A percentile compares a stretch with the other conserved stretches of the same genome.
Evolutionary conservation across 371 early-diverging fungal species (phyloP).

Genomic region (Coemansia sp.): DNA sequence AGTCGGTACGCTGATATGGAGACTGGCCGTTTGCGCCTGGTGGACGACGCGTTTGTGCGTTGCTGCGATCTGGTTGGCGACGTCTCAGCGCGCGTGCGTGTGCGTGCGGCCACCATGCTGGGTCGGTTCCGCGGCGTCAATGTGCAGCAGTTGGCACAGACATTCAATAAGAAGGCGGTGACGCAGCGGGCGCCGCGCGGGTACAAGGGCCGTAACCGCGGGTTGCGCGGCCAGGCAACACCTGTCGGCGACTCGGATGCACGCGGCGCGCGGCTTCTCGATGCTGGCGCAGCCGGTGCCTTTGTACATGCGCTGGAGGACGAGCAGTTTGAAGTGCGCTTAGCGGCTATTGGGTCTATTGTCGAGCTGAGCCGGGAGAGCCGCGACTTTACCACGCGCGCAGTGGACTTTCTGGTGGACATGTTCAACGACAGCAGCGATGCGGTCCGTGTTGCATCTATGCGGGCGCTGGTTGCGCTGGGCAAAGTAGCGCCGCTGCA

Average conservation of each 20-base stretch:
- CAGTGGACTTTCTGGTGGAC: slow-evolving; percentile 78
- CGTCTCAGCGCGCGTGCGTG: slow-evolving; percentile 63
- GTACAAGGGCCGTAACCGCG: slow-evolving; percentile 5
- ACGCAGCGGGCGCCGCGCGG: slow-evolving; percentile 53
- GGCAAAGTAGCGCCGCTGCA: slow-evolving; percentile 58
- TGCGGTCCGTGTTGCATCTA: slow-evolving; percentile 75
- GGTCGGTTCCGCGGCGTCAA: slow-evolving; percentile 66
- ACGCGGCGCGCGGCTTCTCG: slow-evolving; percentile 63
- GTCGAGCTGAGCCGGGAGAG: slow-evolving; percentile 68
- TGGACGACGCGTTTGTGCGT: slow-evolving; percentile 74
- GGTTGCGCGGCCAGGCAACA: slow-evolving; percentile 32
- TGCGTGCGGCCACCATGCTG: slow-evolving; percentile 65
- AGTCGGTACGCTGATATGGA: slow-evolving; percentile 41
- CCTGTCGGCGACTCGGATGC: slow-evolving; percentile 70
- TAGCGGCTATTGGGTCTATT: slow-evolving; percentile 82
- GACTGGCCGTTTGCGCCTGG: slow-evolving; percentile 53
- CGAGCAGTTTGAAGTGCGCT: slow-evolving; percentile 82
- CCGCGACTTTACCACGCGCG: slow-evolving; percentile 62
- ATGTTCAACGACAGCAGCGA: slow-evolving; percentile 93
- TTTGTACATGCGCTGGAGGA: slow-evolving; percentile 93
- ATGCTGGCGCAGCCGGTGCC: slow-evolving; percentile 80
- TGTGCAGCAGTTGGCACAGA: slow-evolving; percentile 61
- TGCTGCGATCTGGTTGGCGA: slow-evolving; percentile 79
- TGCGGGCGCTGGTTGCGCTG: slow-evolving; percentile 71
- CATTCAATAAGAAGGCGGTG: slow-evolving; percentile 78